Evolutionary conservation across 2,329 filamentous ascomycete species (phyloP), one percentile per base, ranked within the genome.

Genomic region (Fonsecaea monophora): DNA sequence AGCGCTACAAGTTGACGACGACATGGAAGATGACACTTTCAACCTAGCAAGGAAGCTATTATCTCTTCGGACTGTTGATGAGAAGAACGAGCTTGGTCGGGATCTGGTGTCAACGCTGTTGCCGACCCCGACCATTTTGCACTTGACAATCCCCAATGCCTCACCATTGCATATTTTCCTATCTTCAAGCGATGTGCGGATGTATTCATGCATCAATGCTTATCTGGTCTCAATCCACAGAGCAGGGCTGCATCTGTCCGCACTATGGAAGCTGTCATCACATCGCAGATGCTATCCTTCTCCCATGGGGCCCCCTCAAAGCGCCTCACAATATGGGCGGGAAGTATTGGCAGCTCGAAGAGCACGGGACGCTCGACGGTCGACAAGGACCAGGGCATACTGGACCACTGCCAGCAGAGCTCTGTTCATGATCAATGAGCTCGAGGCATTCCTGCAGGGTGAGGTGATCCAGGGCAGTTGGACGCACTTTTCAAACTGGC

Each of bases 321-420:
- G 88, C 69, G 88, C 84, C 69, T 87, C 86, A 18, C 81, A 82
- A 35, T 82, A 83, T 38, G 89, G 90, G 0, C 83, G 86, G 65
- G 83, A 84, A 18, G 85, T 86, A 68, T 84, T 92, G 15, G 82
- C 81, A 32, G 80, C 86, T 25, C 84, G 91, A 10, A 86, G 92
- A 34, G 80, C 86, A 71, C 86, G 91, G 59, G 86, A 89, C 71
- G 87, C 87, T 32, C 76, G 81, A 15, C 85, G 94, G 18, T 84
- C 86, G 4, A 83, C 84, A 38, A 85, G 86, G 0, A 90, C 96
- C 84, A 88, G 95, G 15, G 90, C 89, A 69, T 86, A 94, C 0
- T 99, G 95, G 95, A 94, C 93, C 0, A 96, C 92, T 0, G 90
- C 91, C 72, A 93, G 91, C 74, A 91, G 93, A 2, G 90, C 92